phyloP scores from a whole-genome alignment of 768 basidiomycete genomes.

The Botryobasidium botryosum region DNA sequence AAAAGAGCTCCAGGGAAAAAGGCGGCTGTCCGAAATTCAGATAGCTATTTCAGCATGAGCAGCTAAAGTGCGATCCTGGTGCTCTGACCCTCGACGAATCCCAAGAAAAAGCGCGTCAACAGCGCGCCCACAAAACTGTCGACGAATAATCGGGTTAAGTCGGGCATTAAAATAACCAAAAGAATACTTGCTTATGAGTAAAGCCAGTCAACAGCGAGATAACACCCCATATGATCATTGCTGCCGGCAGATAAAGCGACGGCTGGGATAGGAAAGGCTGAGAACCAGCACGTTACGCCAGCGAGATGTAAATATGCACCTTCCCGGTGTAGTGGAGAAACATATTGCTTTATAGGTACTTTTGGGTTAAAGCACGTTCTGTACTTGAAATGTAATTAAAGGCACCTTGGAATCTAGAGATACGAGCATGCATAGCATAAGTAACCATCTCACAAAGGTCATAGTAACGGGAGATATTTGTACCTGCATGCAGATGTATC shows the following conservation, averaged over 20 bases:
- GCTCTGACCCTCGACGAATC: slow-evolving; percentile 33
- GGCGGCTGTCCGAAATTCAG: background rate
- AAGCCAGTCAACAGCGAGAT: slow-evolving; percentile 29
- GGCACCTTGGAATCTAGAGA: too few species aligned
- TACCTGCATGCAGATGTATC: too few species aligned
- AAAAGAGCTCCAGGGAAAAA: slow-evolving; percentile 29
- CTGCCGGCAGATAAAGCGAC: slow-evolving; percentile 11
- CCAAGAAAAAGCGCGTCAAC: slow-evolving; percentile 56
- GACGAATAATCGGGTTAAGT: slow-evolving; percentile 2
- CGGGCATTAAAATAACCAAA: background rate
- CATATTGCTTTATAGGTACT: too few species aligned
- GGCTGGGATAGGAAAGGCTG: slow-evolving; percentile 37
- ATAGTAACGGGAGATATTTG: too few species aligned
- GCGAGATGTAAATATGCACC: slow-evolving; percentile 28
- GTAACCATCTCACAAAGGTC: too few species aligned
- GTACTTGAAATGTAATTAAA: too few species aligned
- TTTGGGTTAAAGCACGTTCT: too few species aligned
- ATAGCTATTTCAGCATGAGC: background rate
- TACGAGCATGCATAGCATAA: too few species aligned
- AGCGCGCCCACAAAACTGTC: slow-evolving; percentile 45
- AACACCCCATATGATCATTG: slow-evolving; percentile 54
- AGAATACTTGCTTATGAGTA: slow-evolving; percentile 22
- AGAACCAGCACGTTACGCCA: slow-evolving; percentile 1
- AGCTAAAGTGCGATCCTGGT: background rate
- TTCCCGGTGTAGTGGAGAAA: slow-evolving; percentile 47